These are phyloP conservation scores for Chlamydomonas applanata DNA, from an alignment of 139 green algal species.

Conservation along the genomic window DNA sequence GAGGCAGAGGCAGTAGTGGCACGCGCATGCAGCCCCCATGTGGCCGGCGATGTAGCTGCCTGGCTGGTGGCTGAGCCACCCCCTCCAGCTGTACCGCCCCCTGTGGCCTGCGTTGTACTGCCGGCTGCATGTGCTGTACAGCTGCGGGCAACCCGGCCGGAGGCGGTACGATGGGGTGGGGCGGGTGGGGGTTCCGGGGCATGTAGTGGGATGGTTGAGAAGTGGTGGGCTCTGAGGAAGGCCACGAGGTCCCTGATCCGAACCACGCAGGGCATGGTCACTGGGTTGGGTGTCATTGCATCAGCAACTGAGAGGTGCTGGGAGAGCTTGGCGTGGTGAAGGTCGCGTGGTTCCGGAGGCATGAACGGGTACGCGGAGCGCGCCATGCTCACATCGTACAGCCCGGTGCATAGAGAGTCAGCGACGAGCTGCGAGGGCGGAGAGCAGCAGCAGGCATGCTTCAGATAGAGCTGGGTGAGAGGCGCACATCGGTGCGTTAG, in stretches of 20 bases:
- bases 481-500: too few species aligned
- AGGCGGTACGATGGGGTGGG: neutral
- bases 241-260: constrained; percentile 15
- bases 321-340: neutral
- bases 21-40: too few species aligned
- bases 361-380: constrained; percentile 31
- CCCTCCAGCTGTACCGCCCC: neutral
- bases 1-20: too few species aligned
- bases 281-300: constrained; percentile 5
- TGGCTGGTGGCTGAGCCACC: too few species aligned
- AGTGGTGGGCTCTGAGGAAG: neutral
- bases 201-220: constrained; percentile 11
- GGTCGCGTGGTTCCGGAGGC: neutral
- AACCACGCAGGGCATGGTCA: neutral
- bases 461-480: too few species aligned
- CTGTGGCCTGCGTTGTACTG: neutral
- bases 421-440: constrained; percentile 39
- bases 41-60: too few species aligned
- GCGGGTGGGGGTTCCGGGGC: neutral
- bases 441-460: neutral
- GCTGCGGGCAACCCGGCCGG: neutral
- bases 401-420: constrained; percentile 10
- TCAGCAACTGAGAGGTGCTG: constrained; percentile 11
- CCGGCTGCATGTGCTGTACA: too few species aligned
- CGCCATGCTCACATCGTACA: constrained; percentile 32